Conservation (phyloP, 805 yeast genomes). For the Candida endomychidarum region DNA sequence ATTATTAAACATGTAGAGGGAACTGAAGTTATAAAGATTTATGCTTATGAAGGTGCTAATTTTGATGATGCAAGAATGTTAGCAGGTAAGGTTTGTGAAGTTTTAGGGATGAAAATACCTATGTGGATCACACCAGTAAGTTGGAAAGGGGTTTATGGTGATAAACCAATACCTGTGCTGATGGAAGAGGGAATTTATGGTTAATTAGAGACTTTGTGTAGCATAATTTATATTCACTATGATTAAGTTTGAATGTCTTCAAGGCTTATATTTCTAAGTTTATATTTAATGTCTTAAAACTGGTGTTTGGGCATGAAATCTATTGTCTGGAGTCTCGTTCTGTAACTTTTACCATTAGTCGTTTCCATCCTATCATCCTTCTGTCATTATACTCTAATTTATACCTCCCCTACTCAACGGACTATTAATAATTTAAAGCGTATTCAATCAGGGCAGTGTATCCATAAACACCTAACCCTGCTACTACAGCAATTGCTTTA, state of each 20-base stretch:
- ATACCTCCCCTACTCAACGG: no score
- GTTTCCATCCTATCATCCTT: no score
- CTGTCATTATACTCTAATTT: no score
- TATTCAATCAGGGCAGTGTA: slow-evolving; percentile 42
- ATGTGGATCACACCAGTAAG: slow-evolving; percentile 64
- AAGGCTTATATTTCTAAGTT: no score
- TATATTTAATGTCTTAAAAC: no score
- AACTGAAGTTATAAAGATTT: slow-evolving; percentile 44
- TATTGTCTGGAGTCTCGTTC: no score
- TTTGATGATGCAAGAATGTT: slow-evolving; percentile 62
- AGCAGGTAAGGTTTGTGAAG: slow-evolving; percentile 36
- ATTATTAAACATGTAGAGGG: slow-evolving; percentile 12
- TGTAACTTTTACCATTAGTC: no score
- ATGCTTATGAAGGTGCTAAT: slow-evolving; percentile 91
- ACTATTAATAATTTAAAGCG: slow-evolving; percentile 38
- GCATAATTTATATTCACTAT: no score
- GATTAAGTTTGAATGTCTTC: no score
- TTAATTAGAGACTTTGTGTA: no score
- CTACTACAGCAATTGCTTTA: slow-evolving; percentile 47
- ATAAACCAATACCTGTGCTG: slow-evolving; percentile 61
- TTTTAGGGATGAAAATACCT: slow-evolving; percentile 8
- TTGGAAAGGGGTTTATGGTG: slow-evolving; percentile 87
- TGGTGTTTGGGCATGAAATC: no score
- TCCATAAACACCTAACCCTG: slow-evolving; percentile 44
- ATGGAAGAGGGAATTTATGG: slow-evolving; percentile 78